These are phyloP conservation scores for Sindora glabra DNA, from an alignment of 306 rosid genomes.

Conservation along the genomic window DNA sequence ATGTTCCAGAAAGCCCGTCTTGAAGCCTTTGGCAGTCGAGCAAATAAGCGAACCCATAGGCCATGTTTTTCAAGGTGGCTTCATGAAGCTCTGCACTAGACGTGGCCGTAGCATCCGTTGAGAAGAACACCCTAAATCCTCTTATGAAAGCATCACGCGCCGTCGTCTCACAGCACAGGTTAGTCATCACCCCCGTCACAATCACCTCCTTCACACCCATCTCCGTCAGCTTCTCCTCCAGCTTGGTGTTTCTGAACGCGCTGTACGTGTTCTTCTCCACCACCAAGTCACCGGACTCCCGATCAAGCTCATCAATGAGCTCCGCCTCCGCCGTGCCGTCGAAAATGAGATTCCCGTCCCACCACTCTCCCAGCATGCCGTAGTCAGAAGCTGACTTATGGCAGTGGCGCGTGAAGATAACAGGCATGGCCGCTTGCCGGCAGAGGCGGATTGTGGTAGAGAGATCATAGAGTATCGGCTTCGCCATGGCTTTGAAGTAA, in stretches of 20 bases:
- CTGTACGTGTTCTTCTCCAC: conserved; percentile 56
- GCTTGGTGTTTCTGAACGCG: conserved; percentile 37
- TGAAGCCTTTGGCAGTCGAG: conserved; percentile 38
- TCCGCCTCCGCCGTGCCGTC: conserved; percentile 50
- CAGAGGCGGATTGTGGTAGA: conserved; percentile 56
- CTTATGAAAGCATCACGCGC: conserved; percentile 64
- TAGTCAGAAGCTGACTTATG: conserved; percentile 40
- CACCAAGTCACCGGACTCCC: conserved; percentile 23
- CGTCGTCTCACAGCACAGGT: conserved; percentile 71
- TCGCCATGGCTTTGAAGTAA: conserved; percentile 44
- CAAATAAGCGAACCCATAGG: conserved; percentile 66
- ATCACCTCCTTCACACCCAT: conserved; percentile 63
- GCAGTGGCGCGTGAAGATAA: conserved; percentile 68
- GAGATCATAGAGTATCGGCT: conserved; percentile 42
- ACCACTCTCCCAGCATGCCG: conserved; percentile 60
- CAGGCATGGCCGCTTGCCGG: conserved; percentile 50
- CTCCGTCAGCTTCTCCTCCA: conserved; percentile 43
- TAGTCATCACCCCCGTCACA: conserved; percentile 65
- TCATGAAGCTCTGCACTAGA: conserved; percentile 44
- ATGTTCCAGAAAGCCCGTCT: neutral
- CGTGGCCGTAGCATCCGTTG: conserved; percentile 62
- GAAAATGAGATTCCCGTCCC: conserved; percentile 46
- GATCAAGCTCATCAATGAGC: conserved; percentile 38
- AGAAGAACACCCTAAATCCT: conserved; percentile 68
- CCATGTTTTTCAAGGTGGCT: conserved; percentile 65